These are phyloP conservation scores for Boletus pseudo-olivaceus DNA, from an alignment of 768 basidiomycete species.

Conservation along the genomic window DNA sequence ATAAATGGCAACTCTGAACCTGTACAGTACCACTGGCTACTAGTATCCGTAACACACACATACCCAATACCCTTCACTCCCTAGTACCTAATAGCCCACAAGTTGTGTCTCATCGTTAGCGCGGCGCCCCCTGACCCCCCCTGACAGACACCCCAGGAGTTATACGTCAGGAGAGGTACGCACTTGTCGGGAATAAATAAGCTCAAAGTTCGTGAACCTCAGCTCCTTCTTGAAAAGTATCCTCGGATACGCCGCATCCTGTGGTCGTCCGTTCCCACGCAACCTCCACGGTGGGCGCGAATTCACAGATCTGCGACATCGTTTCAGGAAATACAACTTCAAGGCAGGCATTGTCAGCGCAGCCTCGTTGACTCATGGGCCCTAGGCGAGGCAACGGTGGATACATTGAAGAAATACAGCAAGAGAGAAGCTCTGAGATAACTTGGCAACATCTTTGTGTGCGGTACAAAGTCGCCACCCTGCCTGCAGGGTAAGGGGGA, in stretches of 20 bases:
- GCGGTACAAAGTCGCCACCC: background rate
- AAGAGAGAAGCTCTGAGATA: background rate
- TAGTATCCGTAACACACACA: too few relatives aligned
- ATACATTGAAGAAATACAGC: conserved; percentile 7
- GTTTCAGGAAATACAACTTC: background rate
- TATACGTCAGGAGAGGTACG: background rate
- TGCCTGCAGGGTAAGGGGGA: background rate
- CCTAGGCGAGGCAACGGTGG: background rate
- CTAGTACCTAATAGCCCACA: too few relatives aligned
- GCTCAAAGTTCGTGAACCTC: background rate
- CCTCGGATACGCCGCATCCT: too few relatives aligned
- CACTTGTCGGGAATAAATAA: background rate
- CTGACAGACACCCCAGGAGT: too few relatives aligned
- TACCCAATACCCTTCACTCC: too few relatives aligned
- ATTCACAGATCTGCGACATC: conserved; percentile 3
- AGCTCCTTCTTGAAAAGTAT: background rate
- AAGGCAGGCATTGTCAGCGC: too few relatives aligned
- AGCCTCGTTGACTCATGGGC: background rate
- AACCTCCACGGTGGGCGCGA: background rate
- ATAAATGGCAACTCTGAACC: background rate
- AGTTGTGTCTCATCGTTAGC: too few relatives aligned
- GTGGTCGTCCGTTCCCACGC: background rate
- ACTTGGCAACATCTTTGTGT: background rate
- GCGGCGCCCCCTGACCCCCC: too few relatives aligned
- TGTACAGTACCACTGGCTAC: too few relatives aligned